Base-by-base conservation (phyloP, 257 asterid genomes). In the Ilex aquifolium region DNA sequence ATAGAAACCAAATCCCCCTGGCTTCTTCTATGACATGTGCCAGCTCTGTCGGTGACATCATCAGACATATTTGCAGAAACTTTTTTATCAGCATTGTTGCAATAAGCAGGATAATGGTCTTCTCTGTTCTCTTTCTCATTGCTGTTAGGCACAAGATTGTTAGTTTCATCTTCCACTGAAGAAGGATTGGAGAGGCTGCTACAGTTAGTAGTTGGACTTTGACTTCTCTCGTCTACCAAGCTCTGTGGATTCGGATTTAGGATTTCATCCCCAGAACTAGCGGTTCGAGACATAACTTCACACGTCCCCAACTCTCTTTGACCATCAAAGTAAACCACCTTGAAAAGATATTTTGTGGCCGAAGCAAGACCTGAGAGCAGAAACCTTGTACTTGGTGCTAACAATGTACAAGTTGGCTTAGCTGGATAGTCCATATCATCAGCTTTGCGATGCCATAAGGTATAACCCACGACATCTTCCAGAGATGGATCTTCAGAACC, bases 151-250 rank as follows among this genome's bases (percentile, higher is more conserved):
- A 74, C 10, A 56, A 42, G 69, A 59, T 86, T 78, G 49, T 77
- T 82, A 60, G 85, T 86, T 75, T 86, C 96, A 44, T 91, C 96
- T 72, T 91, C 98, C 42, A 88, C 82, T 0, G 96, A 86, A 30
- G 96, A 88, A 66, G 93, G 96, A 80, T 88, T 89, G 6, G 97
- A 92, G 69, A 85, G 91, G 73, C 85, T 86, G 73, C 98, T 88
- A 65, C 81, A 83, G 79, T 86, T 86, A 42, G 90, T 82, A 6
- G 80, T 72, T 42, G 87, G 85, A 59, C 91, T 86, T 70, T 69
- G 82, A 62, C 83, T 84, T 72, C 79, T 76, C 69, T 78, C 95
- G 50, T 60, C 84, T 62, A 79, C 84, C 63, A 61, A 39, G 44
- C 61, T 72, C 76, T 74, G 77, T 36, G 84, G 61, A 56, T 74